These are phyloP conservation scores for Capsicum chinense DNA, from an alignment of 257 asterid genomes.

Conservation along the genomic window DNA sequence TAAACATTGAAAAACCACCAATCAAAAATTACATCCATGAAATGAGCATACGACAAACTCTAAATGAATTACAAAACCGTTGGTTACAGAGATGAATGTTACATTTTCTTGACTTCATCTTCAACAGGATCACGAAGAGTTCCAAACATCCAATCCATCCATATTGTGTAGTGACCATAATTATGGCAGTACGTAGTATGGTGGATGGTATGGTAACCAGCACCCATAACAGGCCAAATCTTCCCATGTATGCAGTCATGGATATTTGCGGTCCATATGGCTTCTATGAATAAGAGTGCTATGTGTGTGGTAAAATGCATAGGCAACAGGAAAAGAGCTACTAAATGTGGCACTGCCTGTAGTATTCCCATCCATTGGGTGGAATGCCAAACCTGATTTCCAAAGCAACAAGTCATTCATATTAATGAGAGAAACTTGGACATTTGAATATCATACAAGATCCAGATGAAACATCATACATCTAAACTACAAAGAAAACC, in stretches of 20 bases:
- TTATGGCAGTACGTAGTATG: slow-evolving; percentile 98
- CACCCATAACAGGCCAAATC: slow-evolving; percentile 98
- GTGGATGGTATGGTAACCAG: slow-evolving; percentile 97
- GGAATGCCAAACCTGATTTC: slow-evolving; percentile 82
- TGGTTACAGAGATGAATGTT: slow-evolving; percentile 23
- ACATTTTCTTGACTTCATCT: slow-evolving; percentile 67
- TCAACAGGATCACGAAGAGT: slow-evolving; percentile 86
- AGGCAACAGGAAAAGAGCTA: slow-evolving; percentile 83
- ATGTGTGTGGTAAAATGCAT: slow-evolving; percentile 77
- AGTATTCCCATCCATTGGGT: slow-evolving; percentile 96
- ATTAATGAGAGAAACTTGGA: neutral
- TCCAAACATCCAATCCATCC: slow-evolving; percentile 99
- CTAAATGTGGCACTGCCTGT: slow-evolving; percentile 84
- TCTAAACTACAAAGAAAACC: neutral
- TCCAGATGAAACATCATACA: neutral
- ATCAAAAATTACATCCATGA: neutral
- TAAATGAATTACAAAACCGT: neutral
- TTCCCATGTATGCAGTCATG: slow-evolving; percentile 91
- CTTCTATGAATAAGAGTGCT: slow-evolving; percentile 77
- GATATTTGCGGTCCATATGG: slow-evolving; percentile 91
- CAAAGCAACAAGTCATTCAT: slow-evolving; percentile 15
- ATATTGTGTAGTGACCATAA: slow-evolving; percentile 90
- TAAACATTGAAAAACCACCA: slow-evolving; percentile 1
- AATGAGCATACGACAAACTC: neutral
- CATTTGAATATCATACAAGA: neutral